phyloP scores from a whole-genome alignment of 148 eudicot genomes.

The Nepenthes mirabilis region DNA sequence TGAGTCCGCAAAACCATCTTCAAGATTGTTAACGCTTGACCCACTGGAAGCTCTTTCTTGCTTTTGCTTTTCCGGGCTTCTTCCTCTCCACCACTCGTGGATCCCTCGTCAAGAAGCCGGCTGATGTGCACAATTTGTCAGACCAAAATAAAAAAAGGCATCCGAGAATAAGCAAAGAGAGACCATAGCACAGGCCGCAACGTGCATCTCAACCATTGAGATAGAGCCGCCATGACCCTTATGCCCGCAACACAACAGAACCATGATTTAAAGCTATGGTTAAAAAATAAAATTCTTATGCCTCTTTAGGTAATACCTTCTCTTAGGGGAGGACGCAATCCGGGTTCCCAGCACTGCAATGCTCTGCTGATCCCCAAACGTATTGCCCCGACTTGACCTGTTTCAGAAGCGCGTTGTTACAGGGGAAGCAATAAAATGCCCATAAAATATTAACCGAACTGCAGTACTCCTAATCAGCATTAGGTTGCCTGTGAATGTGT shows the following conservation, averaged over 20 bases:
- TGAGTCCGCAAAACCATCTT: too few species aligned
- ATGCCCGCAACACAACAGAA: background rate
- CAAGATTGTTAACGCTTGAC: slow-evolving; percentile 61
- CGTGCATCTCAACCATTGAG: too few species aligned
- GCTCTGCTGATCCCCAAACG: slow-evolving; percentile 89
- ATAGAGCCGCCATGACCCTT: background rate
- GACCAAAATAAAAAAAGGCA: slow-evolving; percentile 1
- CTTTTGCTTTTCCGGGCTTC: slow-evolving; percentile 96
- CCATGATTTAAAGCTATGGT: background rate
- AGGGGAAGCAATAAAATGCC: background rate
- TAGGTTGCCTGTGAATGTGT: background rate
- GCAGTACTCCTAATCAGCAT: background rate
- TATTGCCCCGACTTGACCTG: slow-evolving; percentile 97
- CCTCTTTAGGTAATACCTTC: slow-evolving; percentile 32
- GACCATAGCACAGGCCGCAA: background rate
- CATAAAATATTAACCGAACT: background rate
- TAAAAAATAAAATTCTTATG: background rate
- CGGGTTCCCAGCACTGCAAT: slow-evolving; percentile 91
- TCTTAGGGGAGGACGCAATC: slow-evolving; percentile 73
- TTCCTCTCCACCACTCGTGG: slow-evolving; percentile 87
- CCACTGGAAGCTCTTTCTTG: slow-evolving; percentile 97
- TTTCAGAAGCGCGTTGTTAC: slow-evolving; percentile 1
- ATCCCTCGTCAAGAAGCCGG: slow-evolving; percentile 92
- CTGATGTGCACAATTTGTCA: slow-evolving; percentile 25
- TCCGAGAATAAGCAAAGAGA: background rate